Percentiles rank a stretch among this genome's conserved stretches.
Conservation (phyloP, 495 filamentous ascomycete genomes). For the Friedmanniomyces simplex region DNA sequence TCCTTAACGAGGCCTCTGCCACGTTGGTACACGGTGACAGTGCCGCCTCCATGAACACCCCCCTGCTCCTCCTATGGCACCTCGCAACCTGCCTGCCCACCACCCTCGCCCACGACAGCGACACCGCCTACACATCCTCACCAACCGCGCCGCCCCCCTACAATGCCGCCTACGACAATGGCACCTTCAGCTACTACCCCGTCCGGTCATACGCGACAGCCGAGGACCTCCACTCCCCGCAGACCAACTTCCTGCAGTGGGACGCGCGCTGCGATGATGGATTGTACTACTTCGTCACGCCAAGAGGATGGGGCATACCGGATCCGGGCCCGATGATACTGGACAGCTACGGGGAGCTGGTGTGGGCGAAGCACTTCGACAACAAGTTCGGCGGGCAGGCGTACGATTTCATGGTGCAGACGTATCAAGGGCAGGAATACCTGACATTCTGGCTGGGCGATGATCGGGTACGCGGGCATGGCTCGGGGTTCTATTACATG, state of each 20-base stretch:
- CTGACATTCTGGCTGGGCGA: conserved; percentile 43
- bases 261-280: conserved; percentile 19
- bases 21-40: not conserved
- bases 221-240: conserved; percentile 10
- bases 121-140: not conserved
- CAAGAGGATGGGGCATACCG: conserved; percentile 15
- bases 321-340: conserved; percentile 11
- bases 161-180: conserved; percentile 16
- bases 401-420: conserved; percentile 1
- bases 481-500: conserved; percentile 40
- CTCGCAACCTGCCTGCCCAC: conserved; percentile 10
- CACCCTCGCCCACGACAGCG: not conserved
- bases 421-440: conserved; percentile 11
- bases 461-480: conserved; percentile 29
- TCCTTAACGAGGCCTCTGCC: conserved; percentile 1
- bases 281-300: conserved; percentile 14
- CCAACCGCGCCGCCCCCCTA: conserved; percentile 11
- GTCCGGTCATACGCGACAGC: conserved; percentile 7
- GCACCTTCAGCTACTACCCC: conserved; percentile 17
- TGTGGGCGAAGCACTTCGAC: conserved; percentile 1
- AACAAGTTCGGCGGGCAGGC: not conserved
- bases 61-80: conserved; percentile 14
- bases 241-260: conserved; percentile 1
- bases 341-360: conserved; percentile 4
- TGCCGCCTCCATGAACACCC: conserved; percentile 11